Evolutionary conservation across 257 asterid genomes (phyloP), one percentile per base, ranked within the genome.

Genomic region (Galeopsis tetrahit): DNA sequence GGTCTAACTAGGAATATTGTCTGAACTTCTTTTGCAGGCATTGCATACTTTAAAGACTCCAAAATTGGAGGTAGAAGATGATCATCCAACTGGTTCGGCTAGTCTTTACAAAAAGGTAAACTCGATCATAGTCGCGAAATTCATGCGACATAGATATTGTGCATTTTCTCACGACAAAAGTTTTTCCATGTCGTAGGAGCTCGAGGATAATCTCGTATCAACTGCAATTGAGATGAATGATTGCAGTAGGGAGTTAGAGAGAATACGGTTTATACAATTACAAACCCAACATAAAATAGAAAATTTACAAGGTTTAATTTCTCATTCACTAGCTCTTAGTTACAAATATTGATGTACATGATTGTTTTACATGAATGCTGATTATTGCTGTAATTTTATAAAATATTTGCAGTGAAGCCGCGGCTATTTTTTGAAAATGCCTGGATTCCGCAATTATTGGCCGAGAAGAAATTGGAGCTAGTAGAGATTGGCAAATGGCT

Each of bases 291-390:
- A 21, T 7, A 35, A 55, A 55, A 15, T 55, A 17, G 8, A 17
- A 55, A 11, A 55, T 55, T 17, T 55, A 55, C 61, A 55, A 55
- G 34, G 61, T 55, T 51, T 21, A 21, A 21, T 21, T 51, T 55
- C 34, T 55, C 35, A 17, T 21, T 55, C 9, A 21, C 35, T 17
- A 11, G 17, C 61, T 55, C 7, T 21, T 49, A 49, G 56, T 28
- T 49, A 40, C 28, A 48, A 48, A 5, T 49, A 49, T 14, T 49
- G 8, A 28, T n/a, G 2, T n/a, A 14, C 56, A 49, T 49, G 13
- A n/a, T 6, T 46, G 2, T 49, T 14, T 49, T 0, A 4, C 56
- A 49, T n/a, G 56, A 4, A 49, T 5, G 56, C 6, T 49, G 53
- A 49, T 49, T 49, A n/a, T 49, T 13, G 28, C n/a, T 14, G 21